Evolutionary conservation across 192 early-diverging fungal species (phyloP), one percentile per base, ranked within the genome.

Genomic region (Diversispora eburnea): DNA sequence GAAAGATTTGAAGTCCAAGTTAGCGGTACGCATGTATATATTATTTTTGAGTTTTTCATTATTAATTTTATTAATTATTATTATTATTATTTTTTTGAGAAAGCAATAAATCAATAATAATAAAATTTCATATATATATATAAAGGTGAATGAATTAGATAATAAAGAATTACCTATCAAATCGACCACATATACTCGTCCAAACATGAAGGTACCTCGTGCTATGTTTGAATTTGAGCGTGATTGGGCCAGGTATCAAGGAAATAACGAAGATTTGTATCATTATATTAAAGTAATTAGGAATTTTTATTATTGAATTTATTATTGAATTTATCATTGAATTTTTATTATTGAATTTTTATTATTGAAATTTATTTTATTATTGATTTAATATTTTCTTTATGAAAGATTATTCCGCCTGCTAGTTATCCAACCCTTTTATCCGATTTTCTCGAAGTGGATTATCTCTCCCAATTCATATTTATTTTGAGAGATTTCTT

Each of bases 171-270:
- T 7, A 8, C 4, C 3, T 19, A 7, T 39, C 12, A 41, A 58
- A 59, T 48, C 13, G 15, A 8, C 3, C 25, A 33, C 25, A 33
- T 33, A 33, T 9, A 2, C 45, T 43, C 4, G 15, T 19, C 39
- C 42, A 51, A 52, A 76, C 1, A 66, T 83, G 55, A 66, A 71
- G 5, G 51, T 71, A 25, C 88, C 89, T 10, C 79, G 61, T n/a
- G 89, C 85, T 12, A 86, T 87, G 61, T 83, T 79, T 73, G 91
- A 93, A 60, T 91, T 92, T 73, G 87, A 91, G 65, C 78, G 88
- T 7, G 88, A 91, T 62, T 93, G 91, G 90, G 88, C 87, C 70
- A 82, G 80, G 60, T 80, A 86, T 33, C 85, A 81, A 65, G 61
- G 69, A 63, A 84, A 86, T 8, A 72, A 75, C 20, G 76, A 78